Percentiles rank a stretch among this genome's conserved stretches.
These are phyloP conservation scores for Austroboletus festivus DNA, from an alignment of 768 basidiomycete genomes.

Conservation along the genomic window DNA sequence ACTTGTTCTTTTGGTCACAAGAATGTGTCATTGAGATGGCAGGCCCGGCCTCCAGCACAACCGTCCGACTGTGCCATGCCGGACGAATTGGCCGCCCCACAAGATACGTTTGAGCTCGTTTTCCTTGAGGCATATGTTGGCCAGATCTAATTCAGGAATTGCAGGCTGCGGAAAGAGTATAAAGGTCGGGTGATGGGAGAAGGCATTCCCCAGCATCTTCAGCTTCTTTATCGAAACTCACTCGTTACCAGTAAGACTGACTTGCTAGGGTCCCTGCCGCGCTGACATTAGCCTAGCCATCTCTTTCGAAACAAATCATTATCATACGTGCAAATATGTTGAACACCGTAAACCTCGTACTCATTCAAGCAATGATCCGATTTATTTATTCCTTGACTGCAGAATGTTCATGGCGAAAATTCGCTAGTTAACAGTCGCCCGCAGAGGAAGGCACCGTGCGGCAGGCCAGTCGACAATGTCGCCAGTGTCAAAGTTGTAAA, in stretches of 20 bases:
- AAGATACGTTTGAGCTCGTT: too few relatives aligned
- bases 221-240: neutral
- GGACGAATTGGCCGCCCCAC: too few relatives aligned
- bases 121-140: too few relatives aligned
- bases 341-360: constrained; percentile 8
- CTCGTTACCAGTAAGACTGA: constrained; percentile 1
- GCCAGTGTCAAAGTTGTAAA: constrained; percentile 3
- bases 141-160: neutral
- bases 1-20: too few relatives aligned
- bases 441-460: neutral
- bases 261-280: neutral
- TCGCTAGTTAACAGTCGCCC: neutral
- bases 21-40: too few relatives aligned
- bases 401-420: neutral
- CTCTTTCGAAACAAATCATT: neutral
- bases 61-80: too few relatives aligned
- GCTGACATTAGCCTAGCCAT: constrained; percentile 1
- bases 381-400: constrained; percentile 2
- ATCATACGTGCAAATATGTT: constrained; percentile 1
- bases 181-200: neutral
- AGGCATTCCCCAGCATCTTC: neutral
- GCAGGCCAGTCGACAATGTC: constrained; percentile 2
- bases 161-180: neutral
- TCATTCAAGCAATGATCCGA: too few relatives aligned
- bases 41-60: too few relatives aligned